Evolutionary conservation across 306 rosid species (phyloP).

Genomic region (Rosa multiflora): DNA sequence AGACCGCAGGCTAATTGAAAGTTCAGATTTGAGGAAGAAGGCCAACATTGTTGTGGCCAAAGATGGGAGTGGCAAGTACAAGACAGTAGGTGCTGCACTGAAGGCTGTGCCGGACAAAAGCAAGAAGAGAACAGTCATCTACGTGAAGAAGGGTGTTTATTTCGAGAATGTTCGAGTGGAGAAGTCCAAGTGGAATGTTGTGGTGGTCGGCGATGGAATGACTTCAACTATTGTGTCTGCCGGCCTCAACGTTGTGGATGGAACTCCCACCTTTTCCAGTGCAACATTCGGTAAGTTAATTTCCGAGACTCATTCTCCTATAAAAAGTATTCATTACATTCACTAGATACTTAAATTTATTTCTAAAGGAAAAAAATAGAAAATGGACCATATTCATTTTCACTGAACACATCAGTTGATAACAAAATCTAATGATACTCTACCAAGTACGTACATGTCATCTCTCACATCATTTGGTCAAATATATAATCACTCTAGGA

Average conservation of each 20-base stretch:
- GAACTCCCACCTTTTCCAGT: constrained; percentile 71
- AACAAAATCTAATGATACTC: too few species aligned
- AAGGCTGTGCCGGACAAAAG: constrained; percentile 49
- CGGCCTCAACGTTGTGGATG: constrained; percentile 58
- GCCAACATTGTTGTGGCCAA: constrained; percentile 49
- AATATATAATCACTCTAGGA: too few species aligned
- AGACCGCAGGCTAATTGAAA: constrained; percentile 34
- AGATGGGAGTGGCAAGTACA: constrained; percentile 55
- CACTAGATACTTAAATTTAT: not conserved
- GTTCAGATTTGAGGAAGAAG: constrained; percentile 29
- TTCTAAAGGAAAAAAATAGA: too few species aligned
- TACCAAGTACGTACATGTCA: too few species aligned
- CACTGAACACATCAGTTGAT: too few species aligned
- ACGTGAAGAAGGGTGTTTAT: constrained; percentile 67
- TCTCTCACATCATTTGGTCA: too few species aligned
- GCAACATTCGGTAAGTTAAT: constrained; percentile 71
- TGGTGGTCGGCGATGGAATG: constrained; percentile 80
- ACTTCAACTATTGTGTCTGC: constrained; percentile 53
- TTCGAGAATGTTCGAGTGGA: constrained; percentile 61
- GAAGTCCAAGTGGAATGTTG: constrained; percentile 67
- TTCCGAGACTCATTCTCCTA: not conserved
- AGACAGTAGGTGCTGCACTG: constrained; percentile 56
- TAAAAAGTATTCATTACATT: too few species aligned
- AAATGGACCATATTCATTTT: too few species aligned
- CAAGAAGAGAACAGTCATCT: constrained; percentile 57